These are phyloP conservation scores for Trichosanthes truncata DNA, from an alignment of 306 rosid genomes.

Conservation along the genomic window DNA sequence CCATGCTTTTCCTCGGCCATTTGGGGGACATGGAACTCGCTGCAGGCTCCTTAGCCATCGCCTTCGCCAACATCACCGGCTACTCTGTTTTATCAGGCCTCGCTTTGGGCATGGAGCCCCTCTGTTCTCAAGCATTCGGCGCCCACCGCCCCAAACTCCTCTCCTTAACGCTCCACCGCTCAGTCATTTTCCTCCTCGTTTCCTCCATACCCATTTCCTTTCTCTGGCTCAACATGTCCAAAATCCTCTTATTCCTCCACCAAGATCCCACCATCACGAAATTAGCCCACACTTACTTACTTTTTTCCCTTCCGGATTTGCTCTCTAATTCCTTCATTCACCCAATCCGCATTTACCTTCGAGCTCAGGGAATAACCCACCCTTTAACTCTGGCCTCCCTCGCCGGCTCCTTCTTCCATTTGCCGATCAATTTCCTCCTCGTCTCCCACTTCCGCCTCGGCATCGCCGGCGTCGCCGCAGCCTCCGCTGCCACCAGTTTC, in stretches of 20 bases:
- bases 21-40: slow-evolving; percentile 66
- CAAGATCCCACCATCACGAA: slow-evolving; percentile 39
- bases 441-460: slow-evolving; percentile 31
- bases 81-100: slow-evolving; percentile 78
- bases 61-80: slow-evolving; percentile 89
- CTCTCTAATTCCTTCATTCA: slow-evolving; percentile 68
- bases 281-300: slow-evolving; percentile 49
- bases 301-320: slow-evolving; percentile 66
- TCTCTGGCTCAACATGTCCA: slow-evolving; percentile 60
- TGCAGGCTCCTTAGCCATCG: slow-evolving; percentile 69
- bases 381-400: slow-evolving; percentile 67
- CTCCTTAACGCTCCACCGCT: slow-evolving; percentile 71
- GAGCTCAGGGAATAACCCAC: slow-evolving; percentile 65
- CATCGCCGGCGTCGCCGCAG: slow-evolving; percentile 58
- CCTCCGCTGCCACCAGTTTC: slow-evolving; percentile 56
- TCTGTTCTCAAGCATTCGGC: slow-evolving; percentile 90
- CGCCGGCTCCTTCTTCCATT: slow-evolving; percentile 46
- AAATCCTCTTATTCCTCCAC: slow-evolving; percentile 27
- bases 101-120: slow-evolving; percentile 84
- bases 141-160: slow-evolving; percentile 68
- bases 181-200: slow-evolving; percentile 42
- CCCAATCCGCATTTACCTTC: slow-evolving; percentile 87
- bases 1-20: slow-evolving; percentile 78
- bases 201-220: slow-evolving; percentile 69
- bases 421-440: slow-evolving; percentile 37